Conservation (phyloP, 169 alveolate species). For the Cryptosporidium felis region DNA sequence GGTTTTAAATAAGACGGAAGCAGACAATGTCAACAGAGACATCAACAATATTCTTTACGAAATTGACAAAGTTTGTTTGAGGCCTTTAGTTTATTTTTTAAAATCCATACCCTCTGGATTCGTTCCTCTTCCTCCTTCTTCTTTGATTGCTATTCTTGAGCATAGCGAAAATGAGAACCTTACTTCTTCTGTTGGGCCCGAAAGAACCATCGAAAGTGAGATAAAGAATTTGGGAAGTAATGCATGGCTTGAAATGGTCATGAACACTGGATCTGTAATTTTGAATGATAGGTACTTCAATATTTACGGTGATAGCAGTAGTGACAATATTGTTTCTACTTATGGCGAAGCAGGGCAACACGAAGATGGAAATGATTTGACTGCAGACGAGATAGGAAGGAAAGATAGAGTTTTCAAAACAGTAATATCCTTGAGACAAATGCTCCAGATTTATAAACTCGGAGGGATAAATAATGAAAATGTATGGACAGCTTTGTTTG, state of each 20-base stretch:
- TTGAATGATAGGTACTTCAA: neutral
- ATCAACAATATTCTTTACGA: neutral
- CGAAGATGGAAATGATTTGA: neutral
- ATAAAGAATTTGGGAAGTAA: neutral
- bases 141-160: neutral
- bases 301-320: neutral
- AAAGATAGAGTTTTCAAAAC: neutral
- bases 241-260: slow-evolving; percentile 21
- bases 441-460: slow-evolving; percentile 6
- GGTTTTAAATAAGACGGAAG: neutral
- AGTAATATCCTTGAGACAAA: slow-evolving; percentile 29
- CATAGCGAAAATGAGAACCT: slow-evolving; percentile 13
- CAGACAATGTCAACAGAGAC: neutral
- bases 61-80: slow-evolving; percentile 19
- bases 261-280: neutral
- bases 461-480: slow-evolving; percentile 61
- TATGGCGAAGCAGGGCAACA: neutral
- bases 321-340: neutral
- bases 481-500: slow-evolving; percentile 69
- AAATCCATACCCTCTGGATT: slow-evolving; percentile 62
- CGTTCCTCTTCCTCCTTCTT: slow-evolving; percentile 8
- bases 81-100: slow-evolving; percentile 47
- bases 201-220: neutral
- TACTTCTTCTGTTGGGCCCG: neutral
- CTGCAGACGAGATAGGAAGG: neutral